Evolutionary conservation across 371 early-diverging fungal genomes (phyloP), one percentile per base, ranked within the genome.

Genomic region (Conidiobolus incongruus): DNA sequence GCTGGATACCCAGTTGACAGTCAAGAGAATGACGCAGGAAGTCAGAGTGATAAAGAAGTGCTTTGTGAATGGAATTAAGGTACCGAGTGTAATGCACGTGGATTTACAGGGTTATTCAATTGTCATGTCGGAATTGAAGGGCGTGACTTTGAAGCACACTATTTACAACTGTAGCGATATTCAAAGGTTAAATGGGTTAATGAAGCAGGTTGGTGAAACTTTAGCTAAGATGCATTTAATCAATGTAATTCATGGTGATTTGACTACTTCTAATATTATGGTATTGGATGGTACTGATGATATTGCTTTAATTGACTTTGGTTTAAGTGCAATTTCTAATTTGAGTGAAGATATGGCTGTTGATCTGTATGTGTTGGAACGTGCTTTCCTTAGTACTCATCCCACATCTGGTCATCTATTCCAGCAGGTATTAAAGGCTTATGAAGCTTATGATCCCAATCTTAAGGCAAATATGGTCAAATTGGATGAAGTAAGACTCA

Each of bases 311-410:
- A 96, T 99, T 46, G 99, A 99, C 67, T 99, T 99, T 70, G 99
- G 99, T 1, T 58, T 99, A 39, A 82, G 90, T 48, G 86, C 71
- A 52, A 63, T 75, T 20, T 86, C 92, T 10, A 52, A 53, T 2
- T 63, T 90, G 52, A 56, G 62, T n/a, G 99, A 99, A 56, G 99
- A 99, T 61, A 96, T 95, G 61, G 98, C 94, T 15, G 98, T 98
- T 1, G 99, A 99, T 67, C 65, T 99, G 24, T 98, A 97, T 62
- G 94, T 98, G 4, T 77, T 99, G 26, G 98, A 99, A 59, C 73
- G 89, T 28, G 87, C 97, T 0, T 74, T 98, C 50, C 48, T 63
- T 4, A 89, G 93, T 57, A 85, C 90, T 6, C 92, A 95, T 58
- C 89, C 80, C 1, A 63, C 78, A 22, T 69, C 81, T 5, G 76